Evolutionary conservation across 441 rosid genomes (phyloP).

Genomic region (Adansonia gregorii): DNA sequence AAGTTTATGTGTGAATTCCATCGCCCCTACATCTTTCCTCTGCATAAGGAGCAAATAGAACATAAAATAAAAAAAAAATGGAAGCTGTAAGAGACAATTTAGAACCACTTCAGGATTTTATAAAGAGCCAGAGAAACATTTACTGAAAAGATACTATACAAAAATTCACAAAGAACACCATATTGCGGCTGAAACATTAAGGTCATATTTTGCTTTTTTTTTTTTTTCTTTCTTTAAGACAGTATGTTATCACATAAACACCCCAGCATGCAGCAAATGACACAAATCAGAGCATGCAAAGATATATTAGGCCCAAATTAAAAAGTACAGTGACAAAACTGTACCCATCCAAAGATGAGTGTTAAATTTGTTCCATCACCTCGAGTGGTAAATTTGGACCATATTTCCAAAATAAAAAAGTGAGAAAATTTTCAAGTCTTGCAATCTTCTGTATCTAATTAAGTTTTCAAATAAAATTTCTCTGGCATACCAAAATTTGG

Average conservation of each 20-base stretch:
- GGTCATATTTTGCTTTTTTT: background rate
- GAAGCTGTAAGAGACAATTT: background rate
- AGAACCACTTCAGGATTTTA: background rate
- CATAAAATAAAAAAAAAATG: background rate
- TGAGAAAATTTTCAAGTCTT: background rate
- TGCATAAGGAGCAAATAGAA: constrained; percentile 38
- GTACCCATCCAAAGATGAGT: constrained; percentile 1
- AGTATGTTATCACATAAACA: background rate
- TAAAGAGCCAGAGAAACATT: constrained; percentile 1
- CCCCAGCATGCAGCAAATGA: constrained; percentile 2
- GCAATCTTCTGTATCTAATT: background rate
- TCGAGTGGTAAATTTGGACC: background rate
- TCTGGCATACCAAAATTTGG: background rate
- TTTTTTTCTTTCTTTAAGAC: too few species aligned
- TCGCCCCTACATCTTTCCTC: constrained; percentile 70
- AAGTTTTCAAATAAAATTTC: constrained; percentile 4
- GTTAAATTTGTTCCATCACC: constrained; percentile 5
- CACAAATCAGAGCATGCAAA: background rate
- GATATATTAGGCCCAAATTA: background rate
- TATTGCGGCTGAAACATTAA: constrained; percentile 13
- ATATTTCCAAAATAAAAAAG: background rate
- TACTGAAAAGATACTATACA: constrained; percentile 1
- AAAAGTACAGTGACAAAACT: background rate
- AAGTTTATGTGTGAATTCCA: constrained; percentile 74
- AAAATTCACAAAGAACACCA: background rate